These are phyloP conservation scores for Beauveria varroae DNA, from an alignment of 2,329 filamentous ascomycete species.

Conservation along the genomic window DNA sequence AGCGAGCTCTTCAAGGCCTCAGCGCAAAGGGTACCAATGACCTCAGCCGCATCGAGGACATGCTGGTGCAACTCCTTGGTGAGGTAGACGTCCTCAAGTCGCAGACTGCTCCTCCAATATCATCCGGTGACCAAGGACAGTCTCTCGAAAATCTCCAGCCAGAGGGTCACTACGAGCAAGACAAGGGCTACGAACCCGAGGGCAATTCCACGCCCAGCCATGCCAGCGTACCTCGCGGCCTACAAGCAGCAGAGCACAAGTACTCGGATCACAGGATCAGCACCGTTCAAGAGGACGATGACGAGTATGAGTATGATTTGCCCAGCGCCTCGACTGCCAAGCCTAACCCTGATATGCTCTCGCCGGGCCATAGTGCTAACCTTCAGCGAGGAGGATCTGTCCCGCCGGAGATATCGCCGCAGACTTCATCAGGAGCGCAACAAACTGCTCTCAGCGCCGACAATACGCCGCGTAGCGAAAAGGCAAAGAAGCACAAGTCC, in stretches of 20 bases:
- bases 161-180: constrained; percentile 57
- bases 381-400: constrained; percentile 42
- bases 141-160: constrained; percentile 64
- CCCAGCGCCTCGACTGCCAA: constrained; percentile 29
- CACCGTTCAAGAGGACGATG: constrained; percentile 78
- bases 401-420: constrained; percentile 52
- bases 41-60: constrained; percentile 78
- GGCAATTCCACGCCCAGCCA: constrained; percentile 64
- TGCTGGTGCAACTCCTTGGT: constrained; percentile 83
- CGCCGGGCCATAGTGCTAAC: constrained; percentile 44
- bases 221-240: constrained; percentile 65
- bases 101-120: constrained; percentile 38
- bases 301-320: constrained; percentile 57
- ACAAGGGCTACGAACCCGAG: constrained; percentile 75
- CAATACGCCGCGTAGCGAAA: constrained; percentile 67
- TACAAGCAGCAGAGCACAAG: constrained; percentile 42
- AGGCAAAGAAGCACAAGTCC: constrained; percentile 82
- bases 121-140: constrained; percentile 43
- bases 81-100: constrained; percentile 82
- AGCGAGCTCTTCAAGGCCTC: constrained; percentile 83
- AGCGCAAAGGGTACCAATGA: constrained; percentile 84
- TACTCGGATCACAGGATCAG: constrained; percentile 76
- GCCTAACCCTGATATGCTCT: constrained; percentile 47
- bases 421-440: constrained; percentile 34
- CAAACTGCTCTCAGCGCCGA: constrained; percentile 56